Conservation (phyloP, 179 eudicot species). For the Gypsophila paniculata region DNA sequence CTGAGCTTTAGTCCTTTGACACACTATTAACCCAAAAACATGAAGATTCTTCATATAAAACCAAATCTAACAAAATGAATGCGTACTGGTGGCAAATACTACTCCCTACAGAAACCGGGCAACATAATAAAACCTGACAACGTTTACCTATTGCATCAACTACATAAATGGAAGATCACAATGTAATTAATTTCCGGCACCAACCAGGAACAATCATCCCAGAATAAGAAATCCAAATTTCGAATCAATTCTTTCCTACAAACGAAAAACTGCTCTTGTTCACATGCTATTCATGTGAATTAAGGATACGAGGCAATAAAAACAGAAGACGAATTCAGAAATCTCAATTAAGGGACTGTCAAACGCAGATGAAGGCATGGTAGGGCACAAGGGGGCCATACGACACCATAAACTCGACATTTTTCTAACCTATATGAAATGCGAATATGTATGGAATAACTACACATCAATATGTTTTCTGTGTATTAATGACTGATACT, state of each 20-base stretch:
- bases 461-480: slow-evolving; percentile 6
- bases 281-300: slow-evolving; percentile 26
- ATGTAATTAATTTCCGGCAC: not conserved
- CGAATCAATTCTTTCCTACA: not conserved
- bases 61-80: no score
- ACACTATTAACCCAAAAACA: no score
- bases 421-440: slow-evolving; percentile 21
- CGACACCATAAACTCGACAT: slow-evolving; percentile 14
- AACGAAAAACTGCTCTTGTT: not conserved
- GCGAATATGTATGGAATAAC: slow-evolving; percentile 22
- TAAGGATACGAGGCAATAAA: slow-evolving; percentile 6
- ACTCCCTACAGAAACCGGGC: no score
- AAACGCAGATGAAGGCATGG: slow-evolving; percentile 4
- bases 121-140: slow-evolving; percentile 5
- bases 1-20: no score
- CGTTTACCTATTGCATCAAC: not conserved
- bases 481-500: slow-evolving; percentile 21
- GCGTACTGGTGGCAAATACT: no score
- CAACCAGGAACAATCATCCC: not conserved
- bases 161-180: not conserved
- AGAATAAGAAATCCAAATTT: not conserved
- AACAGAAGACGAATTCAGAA: not conserved
- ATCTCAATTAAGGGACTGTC: slow-evolving; percentile 13
- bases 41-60: no score
- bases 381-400: slow-evolving; percentile 25